Evolutionary conservation across 2,329 filamentous ascomycete genomes (phyloP), one percentile per base, ranked within the genome.

Genomic region (Cytospora schulzeri): DNA sequence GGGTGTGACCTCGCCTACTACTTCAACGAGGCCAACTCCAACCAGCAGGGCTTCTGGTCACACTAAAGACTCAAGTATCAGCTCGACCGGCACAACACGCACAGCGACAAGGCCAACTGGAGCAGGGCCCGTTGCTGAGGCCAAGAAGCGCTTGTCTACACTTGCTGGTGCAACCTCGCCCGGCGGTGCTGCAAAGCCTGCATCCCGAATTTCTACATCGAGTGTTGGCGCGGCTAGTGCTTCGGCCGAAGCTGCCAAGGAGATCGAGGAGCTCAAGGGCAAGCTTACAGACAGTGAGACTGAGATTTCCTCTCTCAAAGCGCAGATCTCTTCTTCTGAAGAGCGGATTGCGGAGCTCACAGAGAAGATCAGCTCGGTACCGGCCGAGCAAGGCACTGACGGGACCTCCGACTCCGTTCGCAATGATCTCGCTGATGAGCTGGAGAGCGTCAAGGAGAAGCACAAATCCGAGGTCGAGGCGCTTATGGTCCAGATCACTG

Each of bases 241-340:
- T 51, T 73, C 78, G 38, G 77, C 80, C 26, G 73, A 78, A 19
- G 78, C 80, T 9, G 73, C 80, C 24, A 88, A 85, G 75, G 85
- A 86, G 70, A 76, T 85, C 4, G 86, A 88, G 57, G 82, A 85
- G 54, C 78, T 89, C 52, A 88, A 86, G 76, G 74, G 78, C 9
- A 87, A 88, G 74, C 77, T 89, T 26, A 78, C 79, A 5, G 80
- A 84, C 35, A 86, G 84, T 67, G 85, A 88, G 70, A 73, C 80
- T 8, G 83, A 87, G 70, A 83, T 88, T 12, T 80, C 83, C 61
- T 75, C 81, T 15, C 79, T 89, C 33, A 86, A 85, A 73, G 77
- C 79, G 7, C 82, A 88, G 69, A 81, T 89, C 57, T 76, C 81
- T 64, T 75, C 80, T 11, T 85, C 84, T 0, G 78, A 87, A 70